Conservation (phyloP, 108 stramenopile genomes). For the Pseudonitzschia multistriata region DNA sequence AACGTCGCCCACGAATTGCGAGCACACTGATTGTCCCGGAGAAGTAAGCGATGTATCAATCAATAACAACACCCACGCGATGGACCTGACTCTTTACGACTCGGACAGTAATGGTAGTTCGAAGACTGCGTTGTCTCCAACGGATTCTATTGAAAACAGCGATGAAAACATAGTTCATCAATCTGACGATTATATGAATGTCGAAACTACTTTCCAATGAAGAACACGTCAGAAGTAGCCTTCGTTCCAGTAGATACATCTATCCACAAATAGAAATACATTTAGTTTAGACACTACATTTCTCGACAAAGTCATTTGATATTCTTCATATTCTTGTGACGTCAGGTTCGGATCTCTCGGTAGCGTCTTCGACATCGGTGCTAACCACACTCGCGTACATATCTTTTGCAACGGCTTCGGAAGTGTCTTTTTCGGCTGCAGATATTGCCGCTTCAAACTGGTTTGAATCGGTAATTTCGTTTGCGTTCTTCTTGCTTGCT, state of each 20-base stretch:
- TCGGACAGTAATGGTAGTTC: slow-evolving; percentile 26
- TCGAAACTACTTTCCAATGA: neutral
- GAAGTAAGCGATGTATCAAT: slow-evolving; percentile 25
- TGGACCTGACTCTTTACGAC: slow-evolving; percentile 25
- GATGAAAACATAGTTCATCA: neutral
- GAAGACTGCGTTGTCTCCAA: slow-evolving; percentile 16
- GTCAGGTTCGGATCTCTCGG: neutral
- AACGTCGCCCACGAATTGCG: slow-evolving; percentile 12
- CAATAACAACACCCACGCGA: slow-evolving; percentile 7
- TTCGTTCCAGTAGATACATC: neutral
- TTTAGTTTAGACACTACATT: slow-evolving; percentile 5
- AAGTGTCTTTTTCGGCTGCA: slow-evolving; percentile 34
- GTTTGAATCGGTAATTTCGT: slow-evolving; percentile 19
- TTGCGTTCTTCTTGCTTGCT: neutral
- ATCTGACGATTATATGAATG: neutral
- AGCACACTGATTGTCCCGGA: neutral
- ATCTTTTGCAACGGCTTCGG: neutral
- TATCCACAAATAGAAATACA: slow-evolving; percentile 12
- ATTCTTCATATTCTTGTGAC: neutral
- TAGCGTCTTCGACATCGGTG: slow-evolving; percentile 1
- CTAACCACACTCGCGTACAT: neutral
- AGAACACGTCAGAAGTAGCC: neutral
- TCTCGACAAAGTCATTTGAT: neutral
- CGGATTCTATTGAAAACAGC: slow-evolving; percentile 7
- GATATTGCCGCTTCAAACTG: slow-evolving; percentile 38